Evolutionary conservation across 495 filamentous ascomycete genomes (phyloP), one percentile per base, ranked within the genome.

Genomic region (Margaritispora aquatica): DNA sequence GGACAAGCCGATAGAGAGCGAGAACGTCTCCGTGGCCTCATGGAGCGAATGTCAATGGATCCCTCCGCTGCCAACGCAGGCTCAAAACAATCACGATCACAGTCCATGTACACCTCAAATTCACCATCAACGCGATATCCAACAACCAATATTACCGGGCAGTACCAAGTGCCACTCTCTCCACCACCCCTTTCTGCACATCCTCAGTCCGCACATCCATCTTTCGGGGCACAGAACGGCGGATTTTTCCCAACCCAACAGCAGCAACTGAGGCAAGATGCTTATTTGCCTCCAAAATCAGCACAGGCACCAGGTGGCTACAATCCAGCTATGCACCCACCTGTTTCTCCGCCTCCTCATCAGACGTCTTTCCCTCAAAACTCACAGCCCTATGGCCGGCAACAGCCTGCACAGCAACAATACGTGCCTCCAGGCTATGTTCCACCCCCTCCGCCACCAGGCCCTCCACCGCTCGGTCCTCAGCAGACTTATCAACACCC

Each of bases 21-120:
- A 48, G 89, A 92, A 68, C 84, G 93, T 59, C 71, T 98, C 49
- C 81, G 88, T 57, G 88, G 89, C 51, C 74, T 97, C 52, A 97
- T 98, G 94, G 94, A 97, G 68, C 87, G 94, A 56, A 90, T 97
- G 77, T 90, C 92, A 15, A 86, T 93, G 70, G 88, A 91, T 57
- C 77, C 71, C 50, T 75, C 74, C 26, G n/a, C n/a, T n/a, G 66
- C 72, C n/a, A 72, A 75, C n/a, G 70, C 74, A 26, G n/a, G 77
- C 70, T 59, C 75, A 71, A 60, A 83, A 71, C 48, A 76, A 67
- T 64, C 71, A 72, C 46, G 71, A 47, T 73, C 80, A 20, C 72
- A 74, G 70, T 74, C 84, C 67, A 66, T 77, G 62, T 19, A 68
- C 74, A 15, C 75, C 73, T 21, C 70, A 74, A 38, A 60, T 63